These are phyloP conservation scores for Stachybotrys chartarum DNA, from an alignment of 2,329 filamentous ascomycete species.

Conservation along the genomic window DNA sequence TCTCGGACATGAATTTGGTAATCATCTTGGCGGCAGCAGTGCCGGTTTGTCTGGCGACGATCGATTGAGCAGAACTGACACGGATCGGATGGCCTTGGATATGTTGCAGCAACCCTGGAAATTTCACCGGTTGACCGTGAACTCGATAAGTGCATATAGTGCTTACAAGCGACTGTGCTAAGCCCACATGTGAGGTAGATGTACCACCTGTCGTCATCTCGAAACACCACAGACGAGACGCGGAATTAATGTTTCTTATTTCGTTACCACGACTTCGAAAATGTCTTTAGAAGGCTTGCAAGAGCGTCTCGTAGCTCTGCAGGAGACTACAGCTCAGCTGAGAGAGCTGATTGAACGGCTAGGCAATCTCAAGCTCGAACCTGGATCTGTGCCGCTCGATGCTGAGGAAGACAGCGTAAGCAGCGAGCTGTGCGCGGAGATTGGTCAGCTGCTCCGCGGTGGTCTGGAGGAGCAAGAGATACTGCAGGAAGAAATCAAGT, in stretches of 20 bases:
- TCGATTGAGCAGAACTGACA: not conserved
- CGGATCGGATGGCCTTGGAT: not conserved
- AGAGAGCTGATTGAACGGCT: slow-evolving; percentile 53
- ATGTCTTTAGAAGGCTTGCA: slow-evolving; percentile 56
- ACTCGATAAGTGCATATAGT: not conserved
- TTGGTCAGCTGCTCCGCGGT: slow-evolving; percentile 68
- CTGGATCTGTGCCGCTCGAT: slow-evolving; percentile 47
- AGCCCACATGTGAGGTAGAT: not conserved
- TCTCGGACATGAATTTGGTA: slow-evolving; percentile 77
- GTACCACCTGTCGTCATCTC: slow-evolving; percentile 1
- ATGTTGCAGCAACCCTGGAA: not conserved
- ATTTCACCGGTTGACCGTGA: not conserved
- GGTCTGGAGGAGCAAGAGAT: slow-evolving; percentile 80
- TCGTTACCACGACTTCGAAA: slow-evolving; percentile 1
- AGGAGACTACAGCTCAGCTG: slow-evolving; percentile 54
- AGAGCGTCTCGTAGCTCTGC: slow-evolving; percentile 51
- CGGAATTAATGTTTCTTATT: not conserved
- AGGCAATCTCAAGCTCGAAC: slow-evolving; percentile 49
- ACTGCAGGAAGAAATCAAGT: slow-evolving; percentile 69
- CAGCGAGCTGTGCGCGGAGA: slow-evolving; percentile 71
- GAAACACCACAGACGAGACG: not conserved
- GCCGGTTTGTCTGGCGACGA: not conserved
- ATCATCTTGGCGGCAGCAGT: slow-evolving; percentile 53
- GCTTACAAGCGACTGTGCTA: not conserved
- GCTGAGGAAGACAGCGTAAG: slow-evolving; percentile 45